Base-by-base conservation (phyloP, 2,329 filamentous ascomycete genomes). In the Orbilia oligospora region DNA sequence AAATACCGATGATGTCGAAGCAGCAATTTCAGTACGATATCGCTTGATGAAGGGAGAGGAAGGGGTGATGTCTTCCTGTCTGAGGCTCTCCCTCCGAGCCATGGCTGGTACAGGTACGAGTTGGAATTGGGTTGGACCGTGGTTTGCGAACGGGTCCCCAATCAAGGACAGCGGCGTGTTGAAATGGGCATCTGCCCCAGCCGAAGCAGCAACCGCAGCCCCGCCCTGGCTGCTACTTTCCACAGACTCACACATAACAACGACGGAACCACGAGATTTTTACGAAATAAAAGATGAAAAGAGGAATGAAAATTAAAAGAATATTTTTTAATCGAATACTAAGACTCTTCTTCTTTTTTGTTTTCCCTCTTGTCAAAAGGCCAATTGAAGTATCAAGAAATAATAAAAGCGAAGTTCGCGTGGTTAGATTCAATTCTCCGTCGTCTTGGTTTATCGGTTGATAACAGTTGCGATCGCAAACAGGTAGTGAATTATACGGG, bases 11-110 rank as follows among this genome's bases (percentile, higher is more conserved):
- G 71, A 80, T 6, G 77, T 80, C 9, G 68, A 73, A 65, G 93
- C 93, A 79, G 92, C 90, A 81, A 96, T 90, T 85, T 95, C 92
- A 61, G 91, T 94, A 81, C 92, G 89, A 85, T 96, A 95, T 81
- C 88, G 88, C 86, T 93, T 94, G 82, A 91, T 87, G 86, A 91
- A 91, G 82, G 76, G 71, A 51, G 65, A 68, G 8, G 76, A 70
- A 18, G 76, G 70, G 33, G 41, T 53, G 56, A 75, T 61, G 58
- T 73, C 68, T 33, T 79, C 76, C 69, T 79, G 70, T 53, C 64
- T 58, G 55, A 73, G 70, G 61, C 71, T 79, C 70, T 73, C 71
- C 69, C 76, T 69, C 64, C 76, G 69, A 65, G 76, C 71, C 76
- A 79, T 79, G 65, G 63, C 61, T 63, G 75, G 75, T 58, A 71